Conservation (phyloP, 208 protist species). For the Wallacemonas sp. region DNA sequence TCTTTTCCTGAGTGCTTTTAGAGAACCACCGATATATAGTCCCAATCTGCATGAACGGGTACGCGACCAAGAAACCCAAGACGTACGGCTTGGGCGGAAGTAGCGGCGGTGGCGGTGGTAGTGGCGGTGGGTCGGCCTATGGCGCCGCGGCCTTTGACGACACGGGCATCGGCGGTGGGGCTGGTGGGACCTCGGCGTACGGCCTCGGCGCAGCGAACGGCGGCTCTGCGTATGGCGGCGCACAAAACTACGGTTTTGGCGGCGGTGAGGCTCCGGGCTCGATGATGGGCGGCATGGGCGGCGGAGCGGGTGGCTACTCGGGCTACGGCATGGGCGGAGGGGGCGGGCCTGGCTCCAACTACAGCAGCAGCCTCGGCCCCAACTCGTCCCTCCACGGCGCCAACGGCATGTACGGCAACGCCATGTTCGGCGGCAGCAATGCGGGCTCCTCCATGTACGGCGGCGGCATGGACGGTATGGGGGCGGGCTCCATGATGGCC, state of each 20-base stretch:
- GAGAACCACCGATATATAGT: too few relatives aligned
- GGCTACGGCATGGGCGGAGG: background rate
- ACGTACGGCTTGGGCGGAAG: conserved; percentile 3
- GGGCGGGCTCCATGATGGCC: conserved; percentile 25
- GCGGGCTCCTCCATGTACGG: background rate
- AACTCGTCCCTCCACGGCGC: conserved; percentile 4
- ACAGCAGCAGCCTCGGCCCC: background rate
- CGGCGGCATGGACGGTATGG: conserved; percentile 19
- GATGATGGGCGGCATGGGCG: background rate
- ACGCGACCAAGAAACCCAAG: background rate
- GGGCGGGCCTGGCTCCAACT: background rate
- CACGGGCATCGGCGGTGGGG: background rate
- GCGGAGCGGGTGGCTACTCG: background rate
- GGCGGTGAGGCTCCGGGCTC: background rate
- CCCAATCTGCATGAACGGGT: background rate
- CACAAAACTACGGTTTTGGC: background rate
- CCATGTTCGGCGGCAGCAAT: background rate
- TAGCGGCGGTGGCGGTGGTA: background rate
- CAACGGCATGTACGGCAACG: conserved; percentile 9
- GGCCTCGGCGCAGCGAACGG: background rate
- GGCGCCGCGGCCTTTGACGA: background rate
- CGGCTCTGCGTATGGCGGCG: background rate
- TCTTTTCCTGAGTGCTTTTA: background rate
- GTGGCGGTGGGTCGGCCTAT: background rate
- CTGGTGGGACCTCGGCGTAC: background rate